These are phyloP conservation scores for Schwanniomyces occidentalis DNA, from an alignment of 805 yeast species.

Conservation along the genomic window DNA sequence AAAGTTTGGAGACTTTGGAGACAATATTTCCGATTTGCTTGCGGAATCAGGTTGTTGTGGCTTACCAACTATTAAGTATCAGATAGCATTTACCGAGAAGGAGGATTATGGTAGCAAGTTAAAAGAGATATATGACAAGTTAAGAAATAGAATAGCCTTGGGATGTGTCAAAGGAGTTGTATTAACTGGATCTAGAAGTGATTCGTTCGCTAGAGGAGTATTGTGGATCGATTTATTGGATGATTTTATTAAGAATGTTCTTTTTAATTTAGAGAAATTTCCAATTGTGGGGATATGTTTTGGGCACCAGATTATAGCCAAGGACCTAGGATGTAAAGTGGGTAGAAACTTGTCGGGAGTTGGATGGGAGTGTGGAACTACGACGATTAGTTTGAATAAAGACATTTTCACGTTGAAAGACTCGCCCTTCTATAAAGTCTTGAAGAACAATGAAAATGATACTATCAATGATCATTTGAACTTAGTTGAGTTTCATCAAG, in stretches of 20 bases:
- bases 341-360: slow-evolving; percentile 45
- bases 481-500: slow-evolving; percentile 39
- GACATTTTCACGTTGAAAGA: slow-evolving; percentile 28
- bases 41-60: slow-evolving; percentile 9
- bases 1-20: slow-evolving; percentile 55
- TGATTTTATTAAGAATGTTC: slow-evolving; percentile 27
- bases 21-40: slow-evolving; percentile 40
- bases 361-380: slow-evolving; percentile 77
- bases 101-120: slow-evolving; percentile 15
- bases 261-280: slow-evolving; percentile 12
- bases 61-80: slow-evolving; percentile 33
- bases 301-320: slow-evolving; percentile 80
- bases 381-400: slow-evolving; percentile 47
- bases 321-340: slow-evolving; percentile 63
- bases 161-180: slow-evolving; percentile 41
- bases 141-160: slow-evolving; percentile 24
- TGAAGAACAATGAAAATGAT: slow-evolving; percentile 34
- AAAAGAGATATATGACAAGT: slow-evolving; percentile 12
- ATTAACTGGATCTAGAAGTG: slow-evolving; percentile 54
- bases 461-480: slow-evolving; percentile 41
- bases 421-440: slow-evolving; percentile 25
- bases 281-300: slow-evolving; percentile 76
- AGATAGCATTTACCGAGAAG: no score
- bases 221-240: slow-evolving; percentile 45
- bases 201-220: slow-evolving; percentile 40